Evolutionary conservation across 129 eudicot genomes (phyloP).

Genomic region (Flaveria robusta): DNA sequence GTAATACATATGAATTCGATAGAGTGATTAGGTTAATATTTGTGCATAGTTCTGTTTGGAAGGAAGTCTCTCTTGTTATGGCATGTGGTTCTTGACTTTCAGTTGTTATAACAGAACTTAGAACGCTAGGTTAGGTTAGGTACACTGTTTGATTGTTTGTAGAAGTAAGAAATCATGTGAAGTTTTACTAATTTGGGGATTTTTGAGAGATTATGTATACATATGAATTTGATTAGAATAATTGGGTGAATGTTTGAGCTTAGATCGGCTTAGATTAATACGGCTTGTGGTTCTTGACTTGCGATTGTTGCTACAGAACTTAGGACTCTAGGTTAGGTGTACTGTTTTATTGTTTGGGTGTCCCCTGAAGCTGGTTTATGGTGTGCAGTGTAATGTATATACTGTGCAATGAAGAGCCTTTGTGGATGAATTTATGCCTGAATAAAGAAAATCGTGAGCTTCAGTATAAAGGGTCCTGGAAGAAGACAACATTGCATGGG

Average conservation of each 20-base stretch:
- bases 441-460: constrained; percentile 57
- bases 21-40: constrained; percentile 16
- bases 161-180: not conserved
- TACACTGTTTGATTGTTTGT: too few species aligned
- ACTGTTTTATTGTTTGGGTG: not conserved
- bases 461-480: constrained; percentile 92
- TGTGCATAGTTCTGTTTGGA: not conserved
- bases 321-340: not conserved
- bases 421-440: constrained; percentile 94
- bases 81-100: too few species aligned
- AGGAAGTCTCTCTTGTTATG: too few species aligned
- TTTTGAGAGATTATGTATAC: not conserved
- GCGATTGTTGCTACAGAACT: too few species aligned
- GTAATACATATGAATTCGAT: not conserved
- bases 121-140: too few species aligned
- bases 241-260: not conserved
- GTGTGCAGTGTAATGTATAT: constrained; percentile 90
- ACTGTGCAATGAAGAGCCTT: constrained; percentile 97
- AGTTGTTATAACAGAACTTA: too few species aligned
- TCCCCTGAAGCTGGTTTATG: constrained; percentile 13
- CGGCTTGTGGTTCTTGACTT: too few species aligned
- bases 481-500: constrained; percentile 80
- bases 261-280: not conserved
- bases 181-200: not conserved
- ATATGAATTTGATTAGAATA: constrained; percentile 14